Evolutionary conservation across 331 rosid species (phyloP), one percentile per base, ranked within the genome.

Genomic region (Rosa hybrid): DNA sequence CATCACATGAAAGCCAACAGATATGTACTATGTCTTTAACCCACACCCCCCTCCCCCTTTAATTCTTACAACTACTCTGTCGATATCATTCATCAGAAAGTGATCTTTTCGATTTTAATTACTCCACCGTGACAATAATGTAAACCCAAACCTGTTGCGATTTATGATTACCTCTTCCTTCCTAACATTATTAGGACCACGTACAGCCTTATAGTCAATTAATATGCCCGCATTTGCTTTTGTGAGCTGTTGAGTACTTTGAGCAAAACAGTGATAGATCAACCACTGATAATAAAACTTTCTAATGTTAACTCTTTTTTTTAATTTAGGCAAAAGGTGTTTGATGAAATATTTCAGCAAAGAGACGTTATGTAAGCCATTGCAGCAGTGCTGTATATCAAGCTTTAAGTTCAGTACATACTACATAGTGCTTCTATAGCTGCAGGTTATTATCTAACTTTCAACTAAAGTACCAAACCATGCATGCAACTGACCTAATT

Each of bases 21-120:
- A 8, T 67, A 67, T 38, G 46, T 42, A 6, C 44, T 42, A 42
- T 42, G 8, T 34, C 39, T 34, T 34, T 34, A 34, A 34, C 4
- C 39, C 39, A 3, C 39, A 34, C 39, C 4, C 39, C 39, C 39
- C 45, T 6, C 8, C 21, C 12, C 27, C 18, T 23, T 59, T 30
- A 76, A 60, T 44, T 76, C 71, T 46, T 62, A 8, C 59, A 76
- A 25, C 79, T 0, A 76, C 79, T 30, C 71, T 25, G 17, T 44
- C 16, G n/a, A 34, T 44, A 23, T 8, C 56, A 4, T 23, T 20
- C 38, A 34, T 74, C 7, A 21, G 1, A 54, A 41, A 4, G 54
- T 75, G 1, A 57, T 17, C 46, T 67, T 38, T 67, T 10, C 44
- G 11, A 12, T n/a, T 41, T 72, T 25, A 4, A 23, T 48, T 38